Base-by-base conservation (phyloP, 345 rosid species). In the Cochlearia excelsa region DNA sequence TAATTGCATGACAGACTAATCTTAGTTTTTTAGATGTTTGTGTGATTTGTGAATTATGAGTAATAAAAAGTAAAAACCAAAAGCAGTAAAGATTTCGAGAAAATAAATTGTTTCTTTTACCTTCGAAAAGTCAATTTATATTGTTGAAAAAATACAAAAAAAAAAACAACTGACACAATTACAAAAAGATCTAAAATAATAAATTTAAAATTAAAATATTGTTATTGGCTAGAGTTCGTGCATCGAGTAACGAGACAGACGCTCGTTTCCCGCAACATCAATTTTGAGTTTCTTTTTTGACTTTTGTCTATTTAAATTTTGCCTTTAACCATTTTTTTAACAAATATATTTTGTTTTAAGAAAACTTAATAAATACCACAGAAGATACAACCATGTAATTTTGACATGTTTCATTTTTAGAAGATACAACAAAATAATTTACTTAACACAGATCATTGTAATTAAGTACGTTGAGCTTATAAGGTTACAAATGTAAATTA, bases 211-310 rank as follows among this genome's bases (percentile, higher is more conserved):
- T 0, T 7, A 26, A 50, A 29, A 6, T n/a, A 34, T 71, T 58
- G 23, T 52, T 16, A 71, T 57, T 58, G 75, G 70, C 75, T 65
- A 56, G 42, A 65, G 50, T 65, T 58, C 75, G 66, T 71, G 75
- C 75, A 45, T 65, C 57, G 66, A 58, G 4, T 71, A 4, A 33
- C 51, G 75, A 53, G 66, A 46, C 60, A 33, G 40, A 59, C 62
- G 57, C 70, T 58, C 70, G 45, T 71, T 70, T 71, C 75, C 75
- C 75, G 70, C 75, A 71, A 58, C 62, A 40, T 40, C 57, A 37
- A 37, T 37, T 28, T 44, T 44, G 3, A 28, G 28, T 51, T 26
- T 3, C 4, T 9, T 2, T 27, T 37, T 37, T 4, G 35, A 2
- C 3, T 23, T 7, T 2, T 5, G 7, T 1, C 52, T 39, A 23